These are phyloP conservation scores for Imleria badia DNA, from an alignment of 768 basidiomycete genomes.

Conservation along the genomic window DNA sequence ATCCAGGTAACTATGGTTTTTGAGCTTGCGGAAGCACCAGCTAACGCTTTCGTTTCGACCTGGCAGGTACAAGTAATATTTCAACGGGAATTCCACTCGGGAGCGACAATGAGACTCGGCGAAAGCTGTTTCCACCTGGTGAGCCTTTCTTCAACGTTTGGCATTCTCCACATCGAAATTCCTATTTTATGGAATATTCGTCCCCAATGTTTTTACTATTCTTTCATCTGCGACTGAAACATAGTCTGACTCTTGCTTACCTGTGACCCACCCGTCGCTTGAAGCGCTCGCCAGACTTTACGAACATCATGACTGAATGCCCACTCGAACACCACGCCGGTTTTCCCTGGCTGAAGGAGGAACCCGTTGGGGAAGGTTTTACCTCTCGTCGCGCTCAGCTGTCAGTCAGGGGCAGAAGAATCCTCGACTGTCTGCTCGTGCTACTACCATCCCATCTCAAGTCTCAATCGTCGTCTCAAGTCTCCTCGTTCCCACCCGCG, in stretches of 20 bases:
- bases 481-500: constrained; percentile 9
- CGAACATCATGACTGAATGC: constrained; percentile 22
- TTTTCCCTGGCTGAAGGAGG: background rate
- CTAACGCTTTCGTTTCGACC: background rate
- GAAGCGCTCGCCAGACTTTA: constrained; percentile 17
- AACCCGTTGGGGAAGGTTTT: background rate
- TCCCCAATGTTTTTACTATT: background rate
- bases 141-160: constrained; percentile 6
- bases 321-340: constrained; percentile 1
- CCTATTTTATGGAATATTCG: background rate
- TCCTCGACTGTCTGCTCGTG: constrained; percentile 14
- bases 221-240: constrained; percentile 6
- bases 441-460: constrained; percentile 15
- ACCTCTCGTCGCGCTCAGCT: constrained; percentile 1
- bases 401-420: constrained; percentile 6
- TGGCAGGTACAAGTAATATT: too few species aligned
- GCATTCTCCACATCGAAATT: background rate
- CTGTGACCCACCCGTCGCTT: background rate
- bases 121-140: constrained; percentile 11
- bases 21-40: background rate
- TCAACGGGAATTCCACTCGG: background rate
- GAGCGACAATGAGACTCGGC: constrained; percentile 8
- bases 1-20: background rate
- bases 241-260: constrained; percentile 3
- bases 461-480: background rate